Evolutionary conservation across 2,329 filamentous ascomycete genomes (phyloP), one percentile per base, ranked within the genome.

Genomic region (Penicillium griseofulvum): DNA sequence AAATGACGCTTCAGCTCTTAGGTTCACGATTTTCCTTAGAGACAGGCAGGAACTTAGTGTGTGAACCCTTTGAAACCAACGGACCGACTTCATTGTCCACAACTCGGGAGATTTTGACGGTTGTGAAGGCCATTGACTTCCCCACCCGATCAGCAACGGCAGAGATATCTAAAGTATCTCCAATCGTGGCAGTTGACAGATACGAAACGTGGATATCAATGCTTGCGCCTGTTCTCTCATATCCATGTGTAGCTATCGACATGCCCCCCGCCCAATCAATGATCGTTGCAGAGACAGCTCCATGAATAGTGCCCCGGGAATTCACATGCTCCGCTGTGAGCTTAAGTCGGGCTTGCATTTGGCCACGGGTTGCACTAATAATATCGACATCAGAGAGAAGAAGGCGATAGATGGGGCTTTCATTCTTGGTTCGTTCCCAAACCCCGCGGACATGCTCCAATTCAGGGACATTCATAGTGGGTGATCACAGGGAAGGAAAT

Each of bases 21-120:
- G 16, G 10, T 10, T 37, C 39, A 19, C 50, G 50, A 14, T 53
- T 48, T n/a, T 55, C 52, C n/a, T 51, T 55, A 8, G 52, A 51
- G 19, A 55, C 47, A 33, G 52, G 52, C n/a, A 55, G 34, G 41
- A 55, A 55, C n/a, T 55, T 55, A 4, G 52, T 55, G 39, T 55
- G 52, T 3, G 52, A 55, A 14, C 52, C 52, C 41, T 33, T 55
- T 12, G 52, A 44, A 16, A 55, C 52, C 41, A 55, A 44, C 11
- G 52, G 47, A 26, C 52, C 52, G 9, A 51, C 33, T 51, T 51
- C 41, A 45, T 38, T 43, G 11, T 55, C 53, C 11, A 55, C 29
- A 10, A 52, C 36, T 26, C 38, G 36, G 7, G 49, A 52, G 3
- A 55, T 47, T 33, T 36, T 52, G 48, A 55, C 34, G 7, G 53